phyloP scores from a whole-genome alignment of 768 basidiomycete genomes.

The Auricularia auricula-judae region DNA sequence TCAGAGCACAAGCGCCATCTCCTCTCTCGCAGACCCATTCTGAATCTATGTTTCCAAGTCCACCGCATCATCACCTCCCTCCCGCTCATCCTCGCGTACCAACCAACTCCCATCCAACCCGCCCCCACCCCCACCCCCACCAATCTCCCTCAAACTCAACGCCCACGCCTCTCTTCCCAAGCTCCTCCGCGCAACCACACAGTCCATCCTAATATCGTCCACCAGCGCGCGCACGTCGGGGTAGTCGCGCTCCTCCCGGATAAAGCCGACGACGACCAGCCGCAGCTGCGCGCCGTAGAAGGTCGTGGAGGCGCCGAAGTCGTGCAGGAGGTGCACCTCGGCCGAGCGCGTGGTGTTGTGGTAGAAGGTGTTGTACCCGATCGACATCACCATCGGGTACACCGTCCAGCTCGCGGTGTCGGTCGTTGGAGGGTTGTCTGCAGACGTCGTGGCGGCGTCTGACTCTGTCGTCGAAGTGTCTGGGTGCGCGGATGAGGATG shows the following conservation, averaged over 20 bases:
- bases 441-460: not conserved
- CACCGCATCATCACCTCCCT: too few relatives aligned
- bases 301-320: constrained; percentile 17
- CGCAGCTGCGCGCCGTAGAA: constrained; percentile 23
- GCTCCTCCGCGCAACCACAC: constrained; percentile 20
- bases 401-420: constrained; percentile 12
- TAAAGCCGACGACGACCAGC: not conserved
- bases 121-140: constrained; percentile 14
- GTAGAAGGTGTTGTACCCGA: constrained; percentile 18
- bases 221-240: constrained; percentile 12
- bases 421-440: not conserved
- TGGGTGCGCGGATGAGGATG: too few relatives aligned
- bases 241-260: not conserved
- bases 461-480: too few relatives aligned
- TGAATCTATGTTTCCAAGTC: too few relatives aligned
- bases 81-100: too few relatives aligned
- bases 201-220: constrained; percentile 19
- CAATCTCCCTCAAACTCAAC: not conserved
- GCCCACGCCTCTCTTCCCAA: constrained; percentile 20
- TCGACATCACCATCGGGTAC: constrained; percentile 24
- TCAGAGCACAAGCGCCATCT: too few relatives aligned
- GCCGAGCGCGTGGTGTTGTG: constrained; percentile 18
- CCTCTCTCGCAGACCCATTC: too few relatives aligned
- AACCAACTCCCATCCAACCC: not conserved
- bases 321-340: constrained; percentile 20